These are phyloP conservation scores for Mycosphaerella sp. DNA, from an alignment of 2,329 filamentous ascomycete genomes.

Conservation along the genomic window DNA sequence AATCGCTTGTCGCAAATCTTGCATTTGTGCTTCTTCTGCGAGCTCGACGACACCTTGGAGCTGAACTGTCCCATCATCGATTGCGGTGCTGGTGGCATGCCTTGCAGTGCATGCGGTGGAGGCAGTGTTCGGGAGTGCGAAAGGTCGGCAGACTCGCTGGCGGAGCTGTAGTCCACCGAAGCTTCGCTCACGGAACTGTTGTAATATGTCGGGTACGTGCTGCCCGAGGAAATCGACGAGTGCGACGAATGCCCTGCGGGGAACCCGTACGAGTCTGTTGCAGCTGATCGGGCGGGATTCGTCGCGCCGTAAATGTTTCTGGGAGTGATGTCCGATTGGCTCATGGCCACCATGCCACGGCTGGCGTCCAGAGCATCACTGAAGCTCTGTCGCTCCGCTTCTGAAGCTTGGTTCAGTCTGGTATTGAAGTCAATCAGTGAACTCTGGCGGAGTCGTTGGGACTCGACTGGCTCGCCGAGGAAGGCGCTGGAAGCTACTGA, in stretches of 20 bases:
- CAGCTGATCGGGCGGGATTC: slow-evolving; percentile 51
- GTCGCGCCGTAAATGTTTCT: slow-evolving; percentile 75
- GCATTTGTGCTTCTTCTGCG: slow-evolving; percentile 99
- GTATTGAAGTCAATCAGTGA: slow-evolving; percentile 58
- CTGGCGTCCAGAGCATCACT: slow-evolving; percentile 88
- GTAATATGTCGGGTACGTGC: slow-evolving; percentile 73
- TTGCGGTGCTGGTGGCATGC: slow-evolving; percentile 73
- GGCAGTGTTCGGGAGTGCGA: slow-evolving; percentile 76
- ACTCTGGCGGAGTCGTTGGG: slow-evolving; percentile 49
- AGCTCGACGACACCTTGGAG: slow-evolving; percentile 90
- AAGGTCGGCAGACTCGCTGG: slow-evolving; percentile 76
- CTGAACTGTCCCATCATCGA: slow-evolving; percentile 99
- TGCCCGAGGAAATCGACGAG: slow-evolving; percentile 80
- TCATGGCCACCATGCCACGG: slow-evolving; percentile 91
- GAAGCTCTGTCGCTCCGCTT: slow-evolving; percentile 61
- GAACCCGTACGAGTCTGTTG: slow-evolving; percentile 85
- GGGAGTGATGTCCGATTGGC: slow-evolving; percentile 74
- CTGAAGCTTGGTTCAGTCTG: slow-evolving; percentile 51
- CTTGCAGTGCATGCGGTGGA: slow-evolving; percentile 61
- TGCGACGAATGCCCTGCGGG: slow-evolving; percentile 75
- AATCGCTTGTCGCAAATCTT: slow-evolving; percentile 98
- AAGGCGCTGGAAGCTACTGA: slow-evolving; percentile 58
- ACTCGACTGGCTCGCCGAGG: slow-evolving; percentile 43
- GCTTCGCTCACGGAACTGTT: slow-evolving; percentile 75
- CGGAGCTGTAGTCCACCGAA: slow-evolving; percentile 86